Base-by-base conservation (phyloP, 176 grass and related monocot genomes). In the Carex pumila region DNA sequence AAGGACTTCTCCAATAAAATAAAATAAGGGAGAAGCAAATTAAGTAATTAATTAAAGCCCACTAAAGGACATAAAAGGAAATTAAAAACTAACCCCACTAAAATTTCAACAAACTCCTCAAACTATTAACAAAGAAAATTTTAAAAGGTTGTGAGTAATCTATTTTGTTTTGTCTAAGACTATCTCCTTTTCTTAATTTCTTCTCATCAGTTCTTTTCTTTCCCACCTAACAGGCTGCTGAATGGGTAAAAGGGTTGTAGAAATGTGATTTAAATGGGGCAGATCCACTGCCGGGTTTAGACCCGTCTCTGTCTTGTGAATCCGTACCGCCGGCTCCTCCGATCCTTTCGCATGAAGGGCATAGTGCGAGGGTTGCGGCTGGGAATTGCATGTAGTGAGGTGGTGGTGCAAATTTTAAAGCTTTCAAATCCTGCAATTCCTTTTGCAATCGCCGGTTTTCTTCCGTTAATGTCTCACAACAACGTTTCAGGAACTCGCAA, bases 241-340 rank as follows among this genome's bases (percentile, higher is more conserved):
- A 90, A 85, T 91, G 95, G 72, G 95, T 94, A 85, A 92, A 94
- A 34, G 95, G 90, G 66, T 91, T 97, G 89, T 92, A 98, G 89
- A 95, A 98, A 89, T 88, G 94, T 83, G 87, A 86, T 21, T 89
- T 84, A 32, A 81, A 29, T 36, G 56, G 45, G 62, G 45, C 47
- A 0, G 82, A 83, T 70, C 75, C 72, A 54, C 56, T 62, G 12
- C 75, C 61, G 4, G 88, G 80, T 68, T 84, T 87, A 61, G 87
- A 41, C 61, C 90, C 85, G 81, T 87, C 82, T n/a, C 78, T 57
- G 49, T 81, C 82, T 71, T 71, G 89, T 32, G 88, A 87, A 85
- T 81, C 54, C 43, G 63, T 53, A 14, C 76, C 37, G 57, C 83
- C 55, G n/a, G 58, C 65, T 14, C 85, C 94, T 4, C 81, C 52